Conservation (phyloP, 768 basidiomycete genomes). For the Clavulina sp. region DNA sequence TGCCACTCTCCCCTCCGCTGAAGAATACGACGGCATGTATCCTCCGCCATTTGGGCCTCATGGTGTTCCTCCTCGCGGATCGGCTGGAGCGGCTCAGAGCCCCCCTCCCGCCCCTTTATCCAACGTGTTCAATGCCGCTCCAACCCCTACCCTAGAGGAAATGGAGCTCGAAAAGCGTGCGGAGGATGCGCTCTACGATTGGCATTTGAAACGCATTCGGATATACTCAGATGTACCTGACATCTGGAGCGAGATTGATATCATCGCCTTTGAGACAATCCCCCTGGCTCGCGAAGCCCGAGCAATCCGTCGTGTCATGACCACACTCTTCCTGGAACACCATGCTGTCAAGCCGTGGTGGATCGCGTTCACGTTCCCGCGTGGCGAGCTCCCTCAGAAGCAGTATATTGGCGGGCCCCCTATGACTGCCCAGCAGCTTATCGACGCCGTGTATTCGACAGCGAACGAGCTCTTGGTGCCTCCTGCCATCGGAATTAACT, state of each 20-base stretch:
- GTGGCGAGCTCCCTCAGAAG: conserved; percentile 5
- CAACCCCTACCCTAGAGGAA: neutral
- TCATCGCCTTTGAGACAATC: conserved; percentile 62
- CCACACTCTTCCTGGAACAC: conserved; percentile 18
- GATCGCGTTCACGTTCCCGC: conserved; percentile 44
- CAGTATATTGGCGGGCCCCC: conserved; percentile 9
- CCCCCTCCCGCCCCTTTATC: too few species aligned
- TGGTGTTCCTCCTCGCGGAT: conserved; percentile 17
- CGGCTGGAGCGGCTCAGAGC: neutral
- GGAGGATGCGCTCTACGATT: conserved; percentile 33
- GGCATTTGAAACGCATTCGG: conserved; percentile 44
- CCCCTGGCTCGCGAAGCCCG: conserved; percentile 46
- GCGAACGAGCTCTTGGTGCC: conserved; percentile 21
- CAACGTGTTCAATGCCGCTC: conserved; percentile 2
- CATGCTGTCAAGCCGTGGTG: conserved; percentile 45
- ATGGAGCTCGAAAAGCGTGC: conserved; percentile 17
- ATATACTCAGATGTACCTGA: conserved; percentile 32
- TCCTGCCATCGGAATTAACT: conserved; percentile 56
- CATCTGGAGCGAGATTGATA: conserved; percentile 40
- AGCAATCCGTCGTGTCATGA: conserved; percentile 48
- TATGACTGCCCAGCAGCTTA: conserved; percentile 25
- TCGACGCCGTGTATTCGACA: conserved; percentile 15
- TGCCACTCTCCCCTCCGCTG: conserved; percentile 36
- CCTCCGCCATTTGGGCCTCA: conserved; percentile 58
- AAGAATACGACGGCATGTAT: conserved; percentile 60